These are phyloP conservation scores for Penicillium cataractarum DNA, from an alignment of 495 filamentous ascomycete species.

Conservation along the genomic window DNA sequence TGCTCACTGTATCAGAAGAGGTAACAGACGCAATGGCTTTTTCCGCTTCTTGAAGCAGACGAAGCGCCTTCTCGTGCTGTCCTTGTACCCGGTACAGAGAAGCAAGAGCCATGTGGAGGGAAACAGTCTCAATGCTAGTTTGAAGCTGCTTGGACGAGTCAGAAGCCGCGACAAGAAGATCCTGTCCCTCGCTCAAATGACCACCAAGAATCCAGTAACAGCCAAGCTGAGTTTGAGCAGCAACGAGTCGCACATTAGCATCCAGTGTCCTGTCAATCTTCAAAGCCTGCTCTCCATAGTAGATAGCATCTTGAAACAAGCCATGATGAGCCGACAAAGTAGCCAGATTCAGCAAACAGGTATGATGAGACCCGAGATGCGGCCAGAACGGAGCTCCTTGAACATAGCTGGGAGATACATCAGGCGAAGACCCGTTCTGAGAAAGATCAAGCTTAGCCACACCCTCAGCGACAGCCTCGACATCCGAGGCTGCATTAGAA, in stretches of 20 bases:
- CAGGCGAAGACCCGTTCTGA: constrained; percentile 26
- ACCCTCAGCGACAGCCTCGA: constrained; percentile 46
- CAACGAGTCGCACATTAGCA: constrained; percentile 59
- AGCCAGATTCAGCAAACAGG: constrained; percentile 70
- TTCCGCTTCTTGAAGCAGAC: constrained; percentile 46
- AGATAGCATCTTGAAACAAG: constrained; percentile 86
- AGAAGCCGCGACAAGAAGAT: constrained; percentile 58
- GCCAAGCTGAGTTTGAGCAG: constrained; percentile 61
- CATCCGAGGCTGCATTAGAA: constrained; percentile 33
- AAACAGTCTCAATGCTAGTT: constrained; percentile 51
- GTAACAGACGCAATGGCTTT: constrained; percentile 38
- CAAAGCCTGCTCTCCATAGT: constrained; percentile 82
- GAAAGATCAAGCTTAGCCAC: constrained; percentile 49
- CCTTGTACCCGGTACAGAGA: constrained; percentile 44
- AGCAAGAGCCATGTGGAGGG: constrained; percentile 49
- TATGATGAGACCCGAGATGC: constrained; percentile 71
- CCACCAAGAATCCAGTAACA: constrained; percentile 67
- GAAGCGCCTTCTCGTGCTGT: constrained; percentile 54
- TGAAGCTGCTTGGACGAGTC: constrained; percentile 41
- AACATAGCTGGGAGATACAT: constrained; percentile 35
- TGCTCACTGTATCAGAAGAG: constrained; percentile 25
- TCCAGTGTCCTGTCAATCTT: constrained; percentile 73
- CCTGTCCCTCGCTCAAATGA: constrained; percentile 60
- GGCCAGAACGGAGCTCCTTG: constrained; percentile 79
- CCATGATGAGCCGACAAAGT: constrained; percentile 79